Evolutionary conservation across 306 rosid genomes (phyloP).

Genomic region (Argentina anserina): DNA sequence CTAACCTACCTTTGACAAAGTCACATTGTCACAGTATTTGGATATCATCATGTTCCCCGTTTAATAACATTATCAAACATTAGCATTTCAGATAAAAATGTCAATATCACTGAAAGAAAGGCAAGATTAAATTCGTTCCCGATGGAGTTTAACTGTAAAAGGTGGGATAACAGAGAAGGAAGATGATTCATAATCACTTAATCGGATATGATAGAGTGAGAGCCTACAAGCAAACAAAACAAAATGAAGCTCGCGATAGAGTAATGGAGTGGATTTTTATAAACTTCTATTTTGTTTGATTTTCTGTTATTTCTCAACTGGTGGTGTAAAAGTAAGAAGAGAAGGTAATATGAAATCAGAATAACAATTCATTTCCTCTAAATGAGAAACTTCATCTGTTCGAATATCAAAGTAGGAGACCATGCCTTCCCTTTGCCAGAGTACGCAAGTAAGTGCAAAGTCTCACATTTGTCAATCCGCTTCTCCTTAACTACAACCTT

Average conservation of each 20-base stretch:
- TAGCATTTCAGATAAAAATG: background rate
- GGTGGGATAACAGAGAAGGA: background rate
- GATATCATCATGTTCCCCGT: background rate
- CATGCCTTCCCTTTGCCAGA: background rate
- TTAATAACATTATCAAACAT: background rate
- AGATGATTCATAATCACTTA: background rate
- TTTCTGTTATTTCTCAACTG: background rate
- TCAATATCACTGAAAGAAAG: background rate
- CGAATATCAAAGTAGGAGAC: background rate
- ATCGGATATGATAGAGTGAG: background rate
- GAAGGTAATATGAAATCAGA: background rate
- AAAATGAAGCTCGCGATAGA: background rate
- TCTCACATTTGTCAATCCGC: background rate
- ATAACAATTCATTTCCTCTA: background rate
- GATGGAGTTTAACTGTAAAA: too few relatives aligned
- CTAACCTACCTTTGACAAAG: conserved; percentile 9
- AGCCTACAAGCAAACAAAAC: background rate
- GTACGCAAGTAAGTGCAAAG: background rate
- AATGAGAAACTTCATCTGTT: background rate
- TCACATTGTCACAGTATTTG: background rate
- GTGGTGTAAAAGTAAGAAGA: background rate
- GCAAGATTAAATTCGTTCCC: background rate
- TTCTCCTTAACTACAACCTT: background rate
- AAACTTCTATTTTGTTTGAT: background rate
- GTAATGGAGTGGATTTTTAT: background rate